These are phyloP conservation scores for Mariannaea elegans DNA, from an alignment of 2,329 filamentous ascomycete species.

Conservation along the genomic window DNA sequence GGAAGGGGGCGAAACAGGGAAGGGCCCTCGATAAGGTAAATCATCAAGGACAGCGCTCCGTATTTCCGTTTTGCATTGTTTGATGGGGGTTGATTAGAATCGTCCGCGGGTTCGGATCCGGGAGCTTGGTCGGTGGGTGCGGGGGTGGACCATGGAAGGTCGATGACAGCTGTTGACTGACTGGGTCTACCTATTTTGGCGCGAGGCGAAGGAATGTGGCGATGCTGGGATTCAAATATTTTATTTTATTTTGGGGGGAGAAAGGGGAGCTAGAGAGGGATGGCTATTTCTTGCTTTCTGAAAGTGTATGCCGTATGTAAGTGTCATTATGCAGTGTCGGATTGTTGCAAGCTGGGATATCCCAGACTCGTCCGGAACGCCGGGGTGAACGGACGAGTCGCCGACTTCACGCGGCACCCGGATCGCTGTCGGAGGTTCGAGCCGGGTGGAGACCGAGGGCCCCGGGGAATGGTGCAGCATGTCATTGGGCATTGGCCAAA, in stretches of 20 bases:
- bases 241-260: neutral
- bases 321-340: neutral
- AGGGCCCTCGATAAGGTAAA: conserved; percentile 17
- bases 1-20: conserved; percentile 17
- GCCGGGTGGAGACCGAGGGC: conserved; percentile 16
- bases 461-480: neutral
- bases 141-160: conserved; percentile 38
- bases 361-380: conserved; percentile 25
- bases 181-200: conserved; percentile 30
- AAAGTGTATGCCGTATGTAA: neutral
- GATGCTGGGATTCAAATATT: conserved; percentile 12
- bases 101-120: conserved; percentile 33
- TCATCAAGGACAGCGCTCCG: conserved; percentile 7
- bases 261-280: too few relatives aligned
- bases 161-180: conserved; percentile 30
- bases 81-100: conserved; percentile 19
- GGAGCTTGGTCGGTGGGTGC: conserved; percentile 36
- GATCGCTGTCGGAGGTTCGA: conserved; percentile 28
- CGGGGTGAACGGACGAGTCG: conserved; percentile 19
- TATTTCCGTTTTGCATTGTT: conserved; percentile 3
- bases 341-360: conserved; percentile 27
- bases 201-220: conserved; percentile 19
- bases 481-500: conserved; percentile 13
- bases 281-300: too few relatives aligned
- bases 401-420: neutral